Conservation (phyloP, 2,329 filamentous ascomycete species). For the Calonectria crousiana region DNA sequence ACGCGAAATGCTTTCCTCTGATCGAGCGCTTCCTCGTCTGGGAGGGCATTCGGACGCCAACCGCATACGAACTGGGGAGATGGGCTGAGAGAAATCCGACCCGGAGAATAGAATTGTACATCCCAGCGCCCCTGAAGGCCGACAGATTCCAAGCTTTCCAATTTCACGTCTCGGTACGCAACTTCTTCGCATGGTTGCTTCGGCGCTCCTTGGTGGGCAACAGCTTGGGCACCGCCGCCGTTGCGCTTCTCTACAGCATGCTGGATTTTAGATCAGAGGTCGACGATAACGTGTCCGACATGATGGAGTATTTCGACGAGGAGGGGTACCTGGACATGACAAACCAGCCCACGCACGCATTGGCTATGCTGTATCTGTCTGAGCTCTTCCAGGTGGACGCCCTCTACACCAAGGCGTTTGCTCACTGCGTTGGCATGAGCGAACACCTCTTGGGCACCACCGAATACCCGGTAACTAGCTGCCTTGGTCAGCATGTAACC, state of each 20-base stretch:
- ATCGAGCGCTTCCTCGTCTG: slow-evolving; percentile 64
- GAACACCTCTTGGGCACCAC: slow-evolving; percentile 66
- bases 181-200: slow-evolving; percentile 80
- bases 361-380: slow-evolving; percentile 76
- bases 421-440: slow-evolving; percentile 84
- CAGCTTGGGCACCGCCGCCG: slow-evolving; percentile 73
- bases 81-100: slow-evolving; percentile 48
- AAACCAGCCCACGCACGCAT: slow-evolving; percentile 74
- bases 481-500: slow-evolving; percentile 5
- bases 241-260: slow-evolving; percentile 75
- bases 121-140: slow-evolving; percentile 71
- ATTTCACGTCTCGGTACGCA: slow-evolving; percentile 78
- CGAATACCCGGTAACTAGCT: slow-evolving; percentile 70
- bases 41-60: slow-evolving; percentile 43
- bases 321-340: slow-evolving; percentile 78
- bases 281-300: slow-evolving; percentile 69
- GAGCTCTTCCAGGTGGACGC: slow-evolving; percentile 73
- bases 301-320: slow-evolving; percentile 75
- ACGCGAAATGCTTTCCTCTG: slow-evolving; percentile 70
- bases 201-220: slow-evolving; percentile 75
- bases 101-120: slow-evolving; percentile 70
- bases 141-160: slow-evolving; percentile 67
- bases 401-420: slow-evolving; percentile 80
- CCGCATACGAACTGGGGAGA: slow-evolving; percentile 46
- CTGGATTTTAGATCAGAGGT: slow-evolving; percentile 67